Conservation (phyloP, 2,329 filamentous ascomycete species). For the Ceratocystis variospora region DNA sequence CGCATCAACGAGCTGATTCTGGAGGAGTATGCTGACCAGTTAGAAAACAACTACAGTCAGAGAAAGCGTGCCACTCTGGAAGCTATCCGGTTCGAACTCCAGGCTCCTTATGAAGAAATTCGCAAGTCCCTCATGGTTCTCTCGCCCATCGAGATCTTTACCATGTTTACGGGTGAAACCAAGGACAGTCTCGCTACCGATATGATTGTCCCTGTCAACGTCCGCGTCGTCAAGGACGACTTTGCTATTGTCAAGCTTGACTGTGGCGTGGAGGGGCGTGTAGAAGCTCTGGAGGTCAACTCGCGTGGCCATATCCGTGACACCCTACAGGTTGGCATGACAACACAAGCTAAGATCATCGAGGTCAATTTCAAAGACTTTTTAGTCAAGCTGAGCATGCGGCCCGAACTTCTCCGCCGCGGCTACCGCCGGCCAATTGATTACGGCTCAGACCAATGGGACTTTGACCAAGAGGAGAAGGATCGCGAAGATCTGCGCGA, state of each 20-base stretch:
- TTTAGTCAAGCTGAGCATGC: constrained; percentile 66
- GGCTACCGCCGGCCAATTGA: constrained; percentile 58
- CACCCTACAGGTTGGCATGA: constrained; percentile 66
- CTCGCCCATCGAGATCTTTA: constrained; percentile 69
- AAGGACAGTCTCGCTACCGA: constrained; percentile 66
- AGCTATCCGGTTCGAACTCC: constrained; percentile 85
- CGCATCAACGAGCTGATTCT: constrained; percentile 92
- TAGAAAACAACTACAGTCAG: constrained; percentile 85
- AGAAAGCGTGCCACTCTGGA: constrained; percentile 91
- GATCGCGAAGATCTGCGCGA: constrained; percentile 75
- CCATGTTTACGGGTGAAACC: constrained; percentile 92
- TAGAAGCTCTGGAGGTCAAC: constrained; percentile 71
- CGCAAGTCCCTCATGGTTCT: constrained; percentile 64
- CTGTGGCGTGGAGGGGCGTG: constrained; percentile 81
- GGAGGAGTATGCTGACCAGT: constrained; percentile 91
- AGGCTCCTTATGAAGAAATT: constrained; percentile 87
- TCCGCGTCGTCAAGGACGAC: constrained; percentile 78
- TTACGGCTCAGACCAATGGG: constrained; percentile 71
- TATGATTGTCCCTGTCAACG: constrained; percentile 84
- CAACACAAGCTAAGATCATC: constrained; percentile 72
- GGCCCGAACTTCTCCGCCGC: constrained; percentile 54
- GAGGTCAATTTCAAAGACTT: constrained; percentile 81
- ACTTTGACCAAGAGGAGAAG: constrained; percentile 62
- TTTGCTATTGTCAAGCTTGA: constrained; percentile 90
- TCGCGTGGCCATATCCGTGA: constrained; percentile 57